Conservation (phyloP, 768 basidiomycete genomes). For the Mycena capillaripes region DNA sequence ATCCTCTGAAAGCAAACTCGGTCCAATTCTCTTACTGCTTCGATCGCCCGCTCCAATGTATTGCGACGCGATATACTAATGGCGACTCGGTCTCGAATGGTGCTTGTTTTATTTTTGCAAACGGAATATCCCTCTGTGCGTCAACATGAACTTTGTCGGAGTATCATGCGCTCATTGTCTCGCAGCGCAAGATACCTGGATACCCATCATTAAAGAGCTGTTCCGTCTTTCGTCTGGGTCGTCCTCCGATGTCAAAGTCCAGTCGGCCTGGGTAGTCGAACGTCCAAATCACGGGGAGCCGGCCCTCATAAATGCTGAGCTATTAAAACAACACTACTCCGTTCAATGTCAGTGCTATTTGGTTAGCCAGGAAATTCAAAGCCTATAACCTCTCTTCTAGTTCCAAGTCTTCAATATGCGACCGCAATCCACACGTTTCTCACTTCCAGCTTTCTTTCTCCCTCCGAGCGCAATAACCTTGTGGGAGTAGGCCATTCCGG, state of each 20-base stretch:
- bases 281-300: conserved; percentile 28
- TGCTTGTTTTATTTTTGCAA: conserved; percentile 4
- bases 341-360: conserved; percentile 8
- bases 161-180: not conserved
- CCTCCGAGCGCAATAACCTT: conserved; percentile 24
- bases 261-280: conserved; percentile 26
- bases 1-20: conserved; percentile 17
- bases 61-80: conserved; percentile 13
- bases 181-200: conserved; percentile 30
- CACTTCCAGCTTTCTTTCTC: conserved; percentile 26
- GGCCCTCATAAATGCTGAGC: conserved; percentile 16
- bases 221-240: conserved; percentile 7
- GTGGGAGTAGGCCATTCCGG: conserved; percentile 35
- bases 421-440: conserved; percentile 34
- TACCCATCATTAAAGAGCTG: conserved; percentile 23
- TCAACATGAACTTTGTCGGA: not conserved
- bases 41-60: conserved; percentile 19
- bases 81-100: not conserved
- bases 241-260: not conserved
- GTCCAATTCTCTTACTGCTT: conserved; percentile 22
- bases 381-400: not conserved
- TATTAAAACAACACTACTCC: conserved; percentile 27
- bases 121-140: conserved; percentile 23
- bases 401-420: conserved; percentile 28
- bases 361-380: not conserved